A percentile compares a stretch with the other conserved stretches of the same genome.
Conservation (phyloP, 2,329 filamentous ascomycete species). For the Fusarium sp. region DNA sequence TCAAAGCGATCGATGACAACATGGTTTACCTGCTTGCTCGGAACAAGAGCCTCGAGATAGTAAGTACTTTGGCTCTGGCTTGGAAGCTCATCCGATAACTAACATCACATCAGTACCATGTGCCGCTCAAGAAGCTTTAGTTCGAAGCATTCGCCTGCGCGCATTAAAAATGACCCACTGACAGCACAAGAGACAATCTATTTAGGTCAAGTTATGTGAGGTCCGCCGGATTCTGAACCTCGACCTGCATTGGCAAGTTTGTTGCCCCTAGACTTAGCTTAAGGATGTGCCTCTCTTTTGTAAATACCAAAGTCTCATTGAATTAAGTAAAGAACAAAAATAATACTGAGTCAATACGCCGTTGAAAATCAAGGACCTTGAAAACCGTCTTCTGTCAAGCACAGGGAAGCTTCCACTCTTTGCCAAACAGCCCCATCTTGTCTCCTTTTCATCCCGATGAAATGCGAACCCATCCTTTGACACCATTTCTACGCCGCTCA, state of each 20-base stretch:
- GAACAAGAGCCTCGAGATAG: constrained; percentile 51
- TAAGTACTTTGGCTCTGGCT: constrained; percentile 34
- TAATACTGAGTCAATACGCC: constrained; percentile 45
- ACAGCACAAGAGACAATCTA: background rate
- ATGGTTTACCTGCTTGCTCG: constrained; percentile 50
- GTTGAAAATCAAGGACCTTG: constrained; percentile 43
- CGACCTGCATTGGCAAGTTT: background rate
- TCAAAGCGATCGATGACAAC: constrained; percentile 53
- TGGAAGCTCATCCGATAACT: background rate
- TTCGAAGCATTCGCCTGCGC: background rate
- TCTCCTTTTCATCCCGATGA: constrained; percentile 45
- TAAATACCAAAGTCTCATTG: constrained; percentile 17
- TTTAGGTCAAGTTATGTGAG: no score
- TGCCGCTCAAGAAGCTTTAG: constrained; percentile 41
- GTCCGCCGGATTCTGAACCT: background rate
- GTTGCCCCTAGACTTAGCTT: background rate
- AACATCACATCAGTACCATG: constrained; percentile 47
- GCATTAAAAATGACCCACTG: background rate
- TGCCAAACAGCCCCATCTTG: constrained; percentile 43
- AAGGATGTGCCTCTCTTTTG: background rate
- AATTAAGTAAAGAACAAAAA: constrained; percentile 41
- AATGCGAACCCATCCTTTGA: constrained; percentile 50
- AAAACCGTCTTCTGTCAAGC: constrained; percentile 34
- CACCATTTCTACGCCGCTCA: constrained; percentile 49
- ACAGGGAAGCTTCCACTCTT: constrained; percentile 35